Conservation (phyloP, 2,329 filamentous ascomycete genomes). For the Apiospora hydei region DNA sequence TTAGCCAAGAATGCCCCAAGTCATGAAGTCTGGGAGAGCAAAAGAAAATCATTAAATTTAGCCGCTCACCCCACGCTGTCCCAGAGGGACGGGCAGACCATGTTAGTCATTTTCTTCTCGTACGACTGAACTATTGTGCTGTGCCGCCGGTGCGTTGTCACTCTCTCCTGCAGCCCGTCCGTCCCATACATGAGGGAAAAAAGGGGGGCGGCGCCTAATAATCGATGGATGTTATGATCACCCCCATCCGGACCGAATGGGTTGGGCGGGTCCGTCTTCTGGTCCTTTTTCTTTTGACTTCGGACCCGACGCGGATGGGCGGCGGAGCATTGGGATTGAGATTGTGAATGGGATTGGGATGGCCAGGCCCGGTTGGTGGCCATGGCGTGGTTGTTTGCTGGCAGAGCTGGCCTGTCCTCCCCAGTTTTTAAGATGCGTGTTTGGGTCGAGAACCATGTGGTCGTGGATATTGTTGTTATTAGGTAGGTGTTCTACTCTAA, state of each 20-base stretch:
- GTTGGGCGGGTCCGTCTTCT: background rate
- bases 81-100: background rate
- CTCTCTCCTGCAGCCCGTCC: background rate
- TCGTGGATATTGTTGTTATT: background rate
- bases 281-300: background rate
- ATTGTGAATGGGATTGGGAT: background rate
- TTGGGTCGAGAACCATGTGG: background rate
- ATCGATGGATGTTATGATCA: background rate
- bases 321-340: too few relatives aligned
- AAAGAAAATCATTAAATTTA: background rate
- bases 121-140: background rate
- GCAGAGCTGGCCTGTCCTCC: background rate
- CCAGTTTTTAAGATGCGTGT: background rate
- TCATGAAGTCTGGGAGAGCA: background rate
- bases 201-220: too few relatives aligned
- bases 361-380: background rate
- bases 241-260: background rate
- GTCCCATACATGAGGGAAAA: too few relatives aligned
- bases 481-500: background rate
- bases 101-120: background rate
- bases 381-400: background rate
- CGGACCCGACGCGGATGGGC: background rate
- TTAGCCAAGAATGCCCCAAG: background rate
- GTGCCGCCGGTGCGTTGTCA: background rate
- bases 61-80: background rate